These are phyloP conservation scores for Wickerhamiella kurtzmanii DNA, from an alignment of 805 yeast species.

Conservation along the genomic window DNA sequence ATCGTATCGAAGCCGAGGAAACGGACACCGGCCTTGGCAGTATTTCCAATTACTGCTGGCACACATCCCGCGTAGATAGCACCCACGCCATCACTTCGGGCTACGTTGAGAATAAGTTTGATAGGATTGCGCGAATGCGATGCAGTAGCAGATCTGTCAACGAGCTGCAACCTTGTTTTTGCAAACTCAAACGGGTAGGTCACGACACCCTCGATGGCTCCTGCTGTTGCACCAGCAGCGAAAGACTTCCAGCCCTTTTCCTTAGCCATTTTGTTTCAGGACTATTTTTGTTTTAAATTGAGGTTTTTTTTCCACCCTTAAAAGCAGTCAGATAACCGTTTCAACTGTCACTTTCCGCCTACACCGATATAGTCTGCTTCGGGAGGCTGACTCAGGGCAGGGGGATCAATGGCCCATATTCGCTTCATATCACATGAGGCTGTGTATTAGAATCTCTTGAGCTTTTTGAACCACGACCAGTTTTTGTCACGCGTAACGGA, in stretches of 20 bases:
- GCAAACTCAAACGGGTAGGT: constrained; percentile 97
- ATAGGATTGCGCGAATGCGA: constrained; percentile 54
- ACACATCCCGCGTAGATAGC: constrained; percentile 91
- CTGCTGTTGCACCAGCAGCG: constrained; percentile 35
- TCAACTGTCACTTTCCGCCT: not conserved
- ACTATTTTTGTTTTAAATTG: no score
- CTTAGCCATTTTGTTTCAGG: not conserved
- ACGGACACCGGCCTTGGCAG: constrained; percentile 91
- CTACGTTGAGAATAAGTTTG: constrained; percentile 60
- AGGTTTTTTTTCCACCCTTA: no score
- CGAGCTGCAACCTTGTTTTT: constrained; percentile 79
- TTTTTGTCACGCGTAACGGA: no score
- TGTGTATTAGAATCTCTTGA: no score
- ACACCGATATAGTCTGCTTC: not conserved
- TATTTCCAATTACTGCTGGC: constrained; percentile 89
- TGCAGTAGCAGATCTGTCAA: constrained; percentile 24
- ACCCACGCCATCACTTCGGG: constrained; percentile 61
- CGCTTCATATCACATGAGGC: not conserved
- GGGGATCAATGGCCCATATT: no score
- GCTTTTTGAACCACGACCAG: no score
- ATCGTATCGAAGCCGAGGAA: constrained; percentile 86
- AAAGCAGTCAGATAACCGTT: no score
- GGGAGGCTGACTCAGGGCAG: not conserved
- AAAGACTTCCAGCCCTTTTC: constrained; percentile 27
- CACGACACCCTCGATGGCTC: constrained; percentile 58